phyloP scores from a whole-genome alignment of 1,139 yeast genomes.

The Zygosaccharomyces sapae region DNA sequence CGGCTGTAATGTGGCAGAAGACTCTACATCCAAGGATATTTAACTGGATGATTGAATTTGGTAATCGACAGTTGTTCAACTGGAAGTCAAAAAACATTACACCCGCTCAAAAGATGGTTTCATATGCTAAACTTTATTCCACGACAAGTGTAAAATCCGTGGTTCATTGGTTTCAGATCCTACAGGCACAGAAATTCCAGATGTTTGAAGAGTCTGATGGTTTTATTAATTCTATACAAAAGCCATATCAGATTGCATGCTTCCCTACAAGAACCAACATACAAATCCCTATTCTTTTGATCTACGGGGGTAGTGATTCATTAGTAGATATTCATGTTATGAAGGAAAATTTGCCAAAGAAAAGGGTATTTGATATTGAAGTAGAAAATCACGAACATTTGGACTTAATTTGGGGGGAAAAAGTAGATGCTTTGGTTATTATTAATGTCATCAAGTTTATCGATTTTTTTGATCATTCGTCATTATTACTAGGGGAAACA shows the following conservation, averaged over 20 bases:
- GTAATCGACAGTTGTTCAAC: conserved; percentile 64
- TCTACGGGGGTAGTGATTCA: conserved; percentile 79
- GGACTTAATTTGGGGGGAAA: conserved; percentile 84
- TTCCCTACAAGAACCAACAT: conserved; percentile 63
- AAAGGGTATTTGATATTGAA: conserved; percentile 35
- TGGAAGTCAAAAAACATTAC: conserved; percentile 75
- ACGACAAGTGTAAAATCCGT: conserved; percentile 88
- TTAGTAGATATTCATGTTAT: conserved; percentile 79
- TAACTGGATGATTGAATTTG: conserved; percentile 63
- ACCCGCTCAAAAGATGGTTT: conserved; percentile 64
- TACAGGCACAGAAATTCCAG: conserved; percentile 73
- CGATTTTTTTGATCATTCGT: conserved; percentile 22
- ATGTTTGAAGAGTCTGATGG: conserved; percentile 69
- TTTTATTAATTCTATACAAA: conserved; percentile 38
- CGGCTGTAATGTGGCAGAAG: conserved; percentile 77
- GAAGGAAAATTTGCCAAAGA: conserved; percentile 39
- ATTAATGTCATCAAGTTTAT: conserved; percentile 49
- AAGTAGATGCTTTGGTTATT: conserved; percentile 53
- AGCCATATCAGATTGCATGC: conserved; percentile 42
- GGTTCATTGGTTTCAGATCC: conserved; percentile 96
- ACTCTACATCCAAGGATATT: conserved; percentile 82
- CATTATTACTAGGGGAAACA: conserved; percentile 6
- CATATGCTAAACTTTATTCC: conserved; percentile 81
- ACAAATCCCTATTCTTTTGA: conserved; percentile 62
- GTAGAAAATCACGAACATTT: conserved; percentile 63